phyloP scores from a whole-genome alignment of 352 stramenopile species.

The Pythium phragmiticola region DNA sequence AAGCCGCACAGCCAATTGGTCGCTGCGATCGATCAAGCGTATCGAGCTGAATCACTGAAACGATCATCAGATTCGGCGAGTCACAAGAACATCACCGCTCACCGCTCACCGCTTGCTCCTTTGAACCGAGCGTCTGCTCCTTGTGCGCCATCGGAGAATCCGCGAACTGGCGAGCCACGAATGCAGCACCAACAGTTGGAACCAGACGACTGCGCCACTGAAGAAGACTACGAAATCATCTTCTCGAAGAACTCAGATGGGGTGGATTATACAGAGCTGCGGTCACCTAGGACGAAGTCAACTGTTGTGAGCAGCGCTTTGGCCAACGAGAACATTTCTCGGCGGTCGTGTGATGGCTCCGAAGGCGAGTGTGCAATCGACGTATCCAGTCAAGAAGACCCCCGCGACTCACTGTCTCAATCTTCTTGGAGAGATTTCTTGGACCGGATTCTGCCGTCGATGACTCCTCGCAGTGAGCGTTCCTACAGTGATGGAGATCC shows the following conservation, averaged over 20 bases:
- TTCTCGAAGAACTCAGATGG: slow-evolving; percentile 48
- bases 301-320: neutral
- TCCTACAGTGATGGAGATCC: neutral
- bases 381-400: neutral
- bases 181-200: neutral
- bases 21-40: slow-evolving; percentile 61
- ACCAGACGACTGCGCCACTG: slow-evolving; percentile 18
- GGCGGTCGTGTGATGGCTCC: neutral
- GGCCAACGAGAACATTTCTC: neutral
- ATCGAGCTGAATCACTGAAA: slow-evolving; percentile 65
- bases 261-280: slow-evolving; percentile 60
- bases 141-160: neutral
- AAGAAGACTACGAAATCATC: slow-evolving; percentile 49
- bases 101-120: slow-evolving; percentile 26
- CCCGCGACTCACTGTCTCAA: no score
- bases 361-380: slow-evolving; percentile 2
- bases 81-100: slow-evolving; percentile 39
- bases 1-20: slow-evolving; percentile 36
- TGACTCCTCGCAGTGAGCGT: neutral
- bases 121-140: neutral
- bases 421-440: slow-evolving; percentile 3
- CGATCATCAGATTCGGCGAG: slow-evolving; percentile 53
- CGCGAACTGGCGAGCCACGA: neutral
- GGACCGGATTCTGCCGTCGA: slow-evolving; percentile 5
- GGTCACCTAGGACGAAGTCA: slow-evolving; percentile 29